Percentiles rank a stretch among this genome's conserved stretches.
phyloP scores from a whole-genome alignment of 2,329 filamentous ascomycete species.

The Ceratocystis cacaofunesta region DNA sequence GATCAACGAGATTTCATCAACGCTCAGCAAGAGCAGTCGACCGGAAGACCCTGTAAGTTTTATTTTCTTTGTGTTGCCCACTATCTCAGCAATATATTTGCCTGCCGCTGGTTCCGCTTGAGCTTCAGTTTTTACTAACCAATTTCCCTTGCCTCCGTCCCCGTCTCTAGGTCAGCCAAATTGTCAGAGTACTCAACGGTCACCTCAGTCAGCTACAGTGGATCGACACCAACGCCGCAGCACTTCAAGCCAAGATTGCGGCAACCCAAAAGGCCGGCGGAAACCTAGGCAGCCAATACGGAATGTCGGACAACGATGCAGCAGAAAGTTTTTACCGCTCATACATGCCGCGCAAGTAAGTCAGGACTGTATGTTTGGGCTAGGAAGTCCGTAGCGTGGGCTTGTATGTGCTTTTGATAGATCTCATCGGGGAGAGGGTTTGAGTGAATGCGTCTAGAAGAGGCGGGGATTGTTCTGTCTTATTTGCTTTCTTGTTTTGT shows the following conservation, averaged over 20 bases:
- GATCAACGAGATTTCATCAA: slow-evolving; percentile 85
- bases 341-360: slow-evolving; percentile 59
- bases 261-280: slow-evolving; percentile 68
- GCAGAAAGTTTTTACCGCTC: slow-evolving; percentile 85
- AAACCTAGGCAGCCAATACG: slow-evolving; percentile 41
- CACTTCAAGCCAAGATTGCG: slow-evolving; percentile 67
- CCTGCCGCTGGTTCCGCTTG: too few relatives aligned
- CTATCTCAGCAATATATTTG: too few relatives aligned
- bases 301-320: slow-evolving; percentile 50
- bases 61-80: not conserved
- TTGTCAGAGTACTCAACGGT: slow-evolving; percentile 85
- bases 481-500: slow-evolving; percentile 5
- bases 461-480: not conserved
- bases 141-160: slow-evolving; percentile 3
- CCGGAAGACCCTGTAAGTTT: slow-evolving; percentile 68
- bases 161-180: slow-evolving; percentile 61
- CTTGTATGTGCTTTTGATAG: not conserved
- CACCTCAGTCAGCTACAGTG: slow-evolving; percentile 85
- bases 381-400: not conserved
- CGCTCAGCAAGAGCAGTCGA: slow-evolving; percentile 76
- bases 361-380: not conserved
- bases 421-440: not conserved
- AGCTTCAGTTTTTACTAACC: not conserved
- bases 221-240: slow-evolving; percentile 74
- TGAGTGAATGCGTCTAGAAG: not conserved